phyloP scores from a whole-genome alignment of 768 basidiomycete species.

The Galerina marginata region DNA sequence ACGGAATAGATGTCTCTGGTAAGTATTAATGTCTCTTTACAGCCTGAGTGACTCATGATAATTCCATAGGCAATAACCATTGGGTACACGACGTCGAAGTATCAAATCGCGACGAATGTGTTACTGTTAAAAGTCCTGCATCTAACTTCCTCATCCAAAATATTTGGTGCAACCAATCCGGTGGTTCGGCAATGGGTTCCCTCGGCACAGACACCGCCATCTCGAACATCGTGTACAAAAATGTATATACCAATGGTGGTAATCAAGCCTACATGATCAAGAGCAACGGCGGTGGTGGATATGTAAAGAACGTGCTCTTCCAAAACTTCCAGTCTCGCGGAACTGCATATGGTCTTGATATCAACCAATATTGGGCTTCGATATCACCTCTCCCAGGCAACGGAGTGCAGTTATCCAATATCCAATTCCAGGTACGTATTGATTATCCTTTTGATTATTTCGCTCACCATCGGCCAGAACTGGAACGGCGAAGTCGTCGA shows the following conservation, averaged over 20 bases:
- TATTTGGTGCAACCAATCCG: constrained; percentile 4
- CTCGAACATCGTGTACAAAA: constrained; percentile 3
- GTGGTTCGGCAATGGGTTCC: constrained; percentile 3
- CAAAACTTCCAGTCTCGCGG: constrained; percentile 3
- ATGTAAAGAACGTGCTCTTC: constrained; percentile 2
- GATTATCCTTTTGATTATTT: background rate
- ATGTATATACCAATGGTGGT: constrained; percentile 2
- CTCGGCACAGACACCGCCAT: constrained; percentile 5
- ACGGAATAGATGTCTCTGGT: constrained; percentile 8
- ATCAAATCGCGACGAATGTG: constrained; percentile 4
- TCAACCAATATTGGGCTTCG: constrained; percentile 5
- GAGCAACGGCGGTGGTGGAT: constrained; percentile 3
- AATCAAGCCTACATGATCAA: constrained; percentile 7
- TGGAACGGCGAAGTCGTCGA: constrained; percentile 8
- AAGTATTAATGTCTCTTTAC: background rate
- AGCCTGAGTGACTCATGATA: too few species aligned
- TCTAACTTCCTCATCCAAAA: constrained; percentile 8
- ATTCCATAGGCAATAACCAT: background rate
- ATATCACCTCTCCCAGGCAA: background rate
- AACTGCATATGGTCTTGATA: constrained; percentile 5
- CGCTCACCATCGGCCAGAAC: background rate
- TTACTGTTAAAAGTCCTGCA: constrained; percentile 6
- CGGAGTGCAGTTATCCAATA: constrained; percentile 1
- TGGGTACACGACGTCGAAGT: constrained; percentile 6
- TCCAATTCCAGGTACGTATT: background rate